Conservation (phyloP, 1,139 yeast species). For the Blastobotrys proliferans region DNA sequence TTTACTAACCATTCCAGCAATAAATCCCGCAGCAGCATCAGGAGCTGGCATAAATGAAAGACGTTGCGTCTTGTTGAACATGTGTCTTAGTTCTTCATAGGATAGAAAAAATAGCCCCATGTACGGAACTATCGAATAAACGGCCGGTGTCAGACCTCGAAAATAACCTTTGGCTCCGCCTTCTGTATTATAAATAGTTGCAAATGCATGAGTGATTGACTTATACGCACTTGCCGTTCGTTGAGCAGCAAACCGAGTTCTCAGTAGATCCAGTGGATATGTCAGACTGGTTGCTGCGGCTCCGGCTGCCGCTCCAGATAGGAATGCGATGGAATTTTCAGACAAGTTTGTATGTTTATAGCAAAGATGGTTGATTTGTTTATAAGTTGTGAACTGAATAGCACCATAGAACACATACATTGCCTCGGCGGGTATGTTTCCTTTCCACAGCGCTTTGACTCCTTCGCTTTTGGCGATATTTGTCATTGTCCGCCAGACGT, state of each 20-base stretch:
- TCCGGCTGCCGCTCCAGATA: constrained; percentile 80
- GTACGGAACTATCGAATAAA: constrained; percentile 58
- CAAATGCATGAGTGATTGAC: constrained; percentile 45
- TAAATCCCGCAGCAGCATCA: constrained; percentile 65
- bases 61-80: constrained; percentile 10
- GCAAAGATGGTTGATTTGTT: constrained; percentile 46
- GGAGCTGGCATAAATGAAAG: constrained; percentile 33
- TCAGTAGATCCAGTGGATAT: constrained; percentile 81
- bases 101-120: constrained; percentile 69
- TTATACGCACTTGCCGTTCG: constrained; percentile 38
- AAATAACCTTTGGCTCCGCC: constrained; percentile 63
- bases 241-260: constrained; percentile 71
- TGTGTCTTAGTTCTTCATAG: constrained; percentile 42
- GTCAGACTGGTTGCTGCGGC: constrained; percentile 64
- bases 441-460: constrained; percentile 78
- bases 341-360: constrained; percentile 33
- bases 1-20: constrained; percentile 76
- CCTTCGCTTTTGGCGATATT: constrained; percentile 49
- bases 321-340: constrained; percentile 37
- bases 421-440: constrained; percentile 86
- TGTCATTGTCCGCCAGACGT: constrained; percentile 33
- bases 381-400: constrained; percentile 72
- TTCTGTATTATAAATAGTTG: constrained; percentile 43
- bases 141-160: constrained; percentile 60
- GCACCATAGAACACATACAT: constrained; percentile 85